A percentile compares a stretch with the other conserved stretches of the same genome.
Evolutionary conservation across 768 basidiomycete species (phyloP).

Genomic region (Russula olivacea): DNA sequence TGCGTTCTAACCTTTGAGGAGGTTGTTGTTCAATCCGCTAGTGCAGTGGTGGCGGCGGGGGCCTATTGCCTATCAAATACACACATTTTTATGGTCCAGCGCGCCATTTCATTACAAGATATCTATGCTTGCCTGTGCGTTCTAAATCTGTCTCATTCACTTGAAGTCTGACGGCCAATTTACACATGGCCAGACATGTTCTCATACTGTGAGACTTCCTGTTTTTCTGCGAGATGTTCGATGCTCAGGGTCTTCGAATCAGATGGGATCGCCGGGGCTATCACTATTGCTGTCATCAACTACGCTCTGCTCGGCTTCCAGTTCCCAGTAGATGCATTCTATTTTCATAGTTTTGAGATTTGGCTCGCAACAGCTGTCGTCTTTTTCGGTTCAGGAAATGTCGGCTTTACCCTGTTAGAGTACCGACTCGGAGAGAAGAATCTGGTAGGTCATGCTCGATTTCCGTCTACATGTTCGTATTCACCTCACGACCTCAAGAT

Average conservation of each 20-base stretch:
- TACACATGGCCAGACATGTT: conserved; percentile 38
- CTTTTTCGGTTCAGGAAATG: conserved; percentile 67
- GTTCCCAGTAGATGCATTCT: conserved; percentile 68
- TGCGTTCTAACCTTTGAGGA: conserved; percentile 32
- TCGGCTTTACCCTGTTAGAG: conserved; percentile 66
- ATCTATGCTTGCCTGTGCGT: conserved; percentile 48
- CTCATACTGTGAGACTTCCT: conserved; percentile 43
- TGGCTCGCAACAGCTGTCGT: conserved; percentile 74
- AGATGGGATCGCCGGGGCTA: conserved; percentile 58
- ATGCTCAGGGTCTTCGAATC: not conserved
- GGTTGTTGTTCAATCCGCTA: conserved; percentile 70
- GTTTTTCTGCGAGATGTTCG: not conserved
- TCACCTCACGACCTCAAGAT: conserved; percentile 19
- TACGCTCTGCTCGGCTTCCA: conserved; percentile 69
- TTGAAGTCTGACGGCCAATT: not conserved
- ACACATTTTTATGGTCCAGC: conserved; percentile 64
- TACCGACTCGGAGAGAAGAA: conserved; percentile 54
- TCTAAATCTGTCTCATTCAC: not conserved
- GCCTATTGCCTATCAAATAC: conserved; percentile 75
- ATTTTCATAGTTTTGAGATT: conserved; percentile 76
- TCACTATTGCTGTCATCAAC: conserved; percentile 64
- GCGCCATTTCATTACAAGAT: conserved; percentile 49
- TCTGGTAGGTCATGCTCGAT: conserved; percentile 23
- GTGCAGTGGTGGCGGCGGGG: conserved; percentile 73
- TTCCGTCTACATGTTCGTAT: not conserved